phyloP scores from a whole-genome alignment of 2,329 filamentous ascomycete genomes.

The Trichoderma endophyticum region DNA sequence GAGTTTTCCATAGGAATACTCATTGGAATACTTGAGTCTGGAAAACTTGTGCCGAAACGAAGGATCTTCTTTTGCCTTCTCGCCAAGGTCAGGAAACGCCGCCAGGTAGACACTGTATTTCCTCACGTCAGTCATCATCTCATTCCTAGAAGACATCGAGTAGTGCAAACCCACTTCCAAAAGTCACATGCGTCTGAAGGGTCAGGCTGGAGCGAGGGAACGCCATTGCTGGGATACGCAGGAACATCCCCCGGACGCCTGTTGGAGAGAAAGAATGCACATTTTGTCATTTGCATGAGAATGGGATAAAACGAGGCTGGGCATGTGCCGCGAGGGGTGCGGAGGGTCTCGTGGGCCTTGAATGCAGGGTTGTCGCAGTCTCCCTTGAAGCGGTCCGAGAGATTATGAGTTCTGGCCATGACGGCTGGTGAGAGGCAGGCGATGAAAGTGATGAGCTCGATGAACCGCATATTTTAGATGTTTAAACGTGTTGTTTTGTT shows the following conservation, averaged over 20 bases:
- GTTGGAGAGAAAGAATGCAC: background rate
- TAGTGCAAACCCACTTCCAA: background rate
- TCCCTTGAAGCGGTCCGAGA: background rate
- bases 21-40: background rate
- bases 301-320: background rate
- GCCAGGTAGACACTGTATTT: background rate
- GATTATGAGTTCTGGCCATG: background rate
- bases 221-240: background rate
- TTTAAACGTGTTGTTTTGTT: background rate
- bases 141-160: background rate
- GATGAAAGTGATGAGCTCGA: background rate
- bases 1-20: too few relatives aligned
- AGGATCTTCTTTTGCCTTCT: background rate
- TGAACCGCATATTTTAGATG: background rate
- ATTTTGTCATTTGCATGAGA: background rate
- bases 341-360: background rate
- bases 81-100: background rate
- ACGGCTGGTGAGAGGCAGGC: background rate
- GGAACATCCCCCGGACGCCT: background rate
- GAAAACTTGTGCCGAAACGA: background rate
- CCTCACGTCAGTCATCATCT: background rate
- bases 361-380: background rate
- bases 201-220: background rate
- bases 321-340: background rate
- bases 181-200: background rate